Conservation (phyloP, 2,329 filamentous ascomycete genomes). For the Cladosporium colombiae region DNA sequence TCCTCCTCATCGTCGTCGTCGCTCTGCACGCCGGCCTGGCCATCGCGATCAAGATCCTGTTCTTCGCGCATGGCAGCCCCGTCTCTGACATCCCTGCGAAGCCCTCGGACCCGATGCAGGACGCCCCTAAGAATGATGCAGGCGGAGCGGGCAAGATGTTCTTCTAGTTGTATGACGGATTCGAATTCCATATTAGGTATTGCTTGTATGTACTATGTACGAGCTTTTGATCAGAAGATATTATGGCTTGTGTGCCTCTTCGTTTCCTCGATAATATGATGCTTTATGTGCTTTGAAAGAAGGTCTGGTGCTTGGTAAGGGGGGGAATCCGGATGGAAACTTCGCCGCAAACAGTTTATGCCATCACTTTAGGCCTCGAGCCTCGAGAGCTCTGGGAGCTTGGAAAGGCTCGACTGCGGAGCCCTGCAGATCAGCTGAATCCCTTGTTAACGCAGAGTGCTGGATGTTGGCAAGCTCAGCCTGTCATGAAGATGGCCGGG, state of each 20-base stretch:
- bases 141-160: constrained; percentile 8
- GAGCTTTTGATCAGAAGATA: not conserved
- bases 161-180: not conserved
- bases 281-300: too few species aligned
- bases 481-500: not conserved
- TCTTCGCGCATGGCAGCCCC: constrained; percentile 69
- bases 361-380: not conserved
- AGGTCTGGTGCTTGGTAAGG: too few species aligned
- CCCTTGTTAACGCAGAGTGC: not conserved
- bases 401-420: not conserved
- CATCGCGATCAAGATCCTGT: constrained; percentile 92
- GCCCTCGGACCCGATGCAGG: constrained; percentile 19
- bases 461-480: not conserved
- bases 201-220: not conserved
- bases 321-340: too few species aligned
- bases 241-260: not conserved
- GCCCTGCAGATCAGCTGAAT: not conserved
- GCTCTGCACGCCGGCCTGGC: constrained; percentile 84
- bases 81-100: constrained; percentile 12
- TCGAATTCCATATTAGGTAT: too few species aligned
- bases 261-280: too few species aligned
- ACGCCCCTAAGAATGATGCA: constrained; percentile 12
- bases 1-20: constrained; percentile 80
- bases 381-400: not conserved
- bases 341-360: too few species aligned